Percentiles rank a stretch among this genome's conserved stretches.
Evolutionary conservation across 805 yeast species (phyloP).

Genomic region (Candida yuanshanica): DNA sequence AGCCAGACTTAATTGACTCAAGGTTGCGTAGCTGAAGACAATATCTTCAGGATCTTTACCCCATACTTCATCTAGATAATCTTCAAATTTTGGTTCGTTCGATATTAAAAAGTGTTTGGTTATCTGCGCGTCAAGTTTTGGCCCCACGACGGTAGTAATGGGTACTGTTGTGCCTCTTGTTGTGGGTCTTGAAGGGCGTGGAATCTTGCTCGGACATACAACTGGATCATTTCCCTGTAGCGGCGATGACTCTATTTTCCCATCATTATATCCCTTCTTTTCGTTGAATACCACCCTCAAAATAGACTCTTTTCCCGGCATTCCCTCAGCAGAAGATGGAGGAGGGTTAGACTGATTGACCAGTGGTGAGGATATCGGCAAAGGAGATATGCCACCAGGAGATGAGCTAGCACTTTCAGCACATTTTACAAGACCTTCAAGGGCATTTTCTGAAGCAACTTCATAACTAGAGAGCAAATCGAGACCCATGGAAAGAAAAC

Average conservation of each 20-base stretch:
- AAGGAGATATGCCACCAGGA: neutral
- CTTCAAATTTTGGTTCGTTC: slow-evolving; percentile 7
- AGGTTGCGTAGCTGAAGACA: neutral
- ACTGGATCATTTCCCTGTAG: no score
- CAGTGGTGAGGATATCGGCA: no score
- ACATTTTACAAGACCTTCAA: no score
- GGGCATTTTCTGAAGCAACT: no score
- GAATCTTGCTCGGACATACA: neutral
- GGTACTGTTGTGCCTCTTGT: no score
- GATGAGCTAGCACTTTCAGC: no score
- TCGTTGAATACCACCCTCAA: slow-evolving; percentile 5
- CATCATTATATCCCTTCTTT: neutral
- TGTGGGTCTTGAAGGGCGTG: neutral
- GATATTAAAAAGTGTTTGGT: neutral
- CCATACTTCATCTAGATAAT: slow-evolving; percentile 12
- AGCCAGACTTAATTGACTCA: slow-evolving; percentile 4
- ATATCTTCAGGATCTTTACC: slow-evolving; percentile 18
- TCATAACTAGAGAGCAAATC: no score
- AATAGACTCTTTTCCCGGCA: slow-evolving; percentile 7
- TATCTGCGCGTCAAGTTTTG: neutral
- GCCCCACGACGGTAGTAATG: neutral
- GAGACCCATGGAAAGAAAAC: no score
- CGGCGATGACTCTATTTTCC: no score
- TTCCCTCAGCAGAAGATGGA: neutral
- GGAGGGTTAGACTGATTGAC: neutral